Percentiles rank a stretch among this genome's conserved stretches.
These are phyloP conservation scores for Monosporascus ibericus DNA, from an alignment of 2,329 filamentous ascomycete species.

Conservation along the genomic window DNA sequence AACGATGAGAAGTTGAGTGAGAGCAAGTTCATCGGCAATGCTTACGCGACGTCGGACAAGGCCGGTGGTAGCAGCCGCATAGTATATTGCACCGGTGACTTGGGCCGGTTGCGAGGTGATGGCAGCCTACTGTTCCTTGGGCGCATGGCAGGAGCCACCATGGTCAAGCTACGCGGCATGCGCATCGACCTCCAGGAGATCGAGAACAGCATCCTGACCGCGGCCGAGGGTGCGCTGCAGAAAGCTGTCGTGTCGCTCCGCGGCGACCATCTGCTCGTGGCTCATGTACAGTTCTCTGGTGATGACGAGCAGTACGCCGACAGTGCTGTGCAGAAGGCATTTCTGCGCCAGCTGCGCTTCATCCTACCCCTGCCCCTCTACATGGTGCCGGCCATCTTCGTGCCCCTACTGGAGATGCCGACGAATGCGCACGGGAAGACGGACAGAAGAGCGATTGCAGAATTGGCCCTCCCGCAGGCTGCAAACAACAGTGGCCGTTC, in stretches of 20 bases:
- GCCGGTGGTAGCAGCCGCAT: neutral
- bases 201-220: neutral
- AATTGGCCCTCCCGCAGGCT: constrained; percentile 2
- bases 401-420: constrained; percentile 3
- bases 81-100: constrained; percentile 7
- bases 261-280: neutral
- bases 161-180: too few species aligned
- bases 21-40: constrained; percentile 3
- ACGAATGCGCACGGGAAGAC: constrained; percentile 4
- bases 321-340: constrained; percentile 2
- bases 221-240: neutral
- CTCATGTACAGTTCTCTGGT: neutral
- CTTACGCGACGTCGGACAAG: neutral
- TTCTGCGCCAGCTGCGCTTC: constrained; percentile 5
- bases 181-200: too few species aligned
- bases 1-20: neutral
- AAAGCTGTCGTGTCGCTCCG: neutral
- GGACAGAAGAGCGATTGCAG: constrained; percentile 4
- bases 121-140: neutral
- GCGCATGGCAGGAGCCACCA: too few species aligned
- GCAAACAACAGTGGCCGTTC: neutral
- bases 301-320: neutral
- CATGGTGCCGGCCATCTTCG: constrained; percentile 5
- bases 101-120: constrained; percentile 2
- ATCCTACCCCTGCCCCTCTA: constrained; percentile 2